Conservation (phyloP, 78 protist species). For the Goniomonas avonlea region DNA sequence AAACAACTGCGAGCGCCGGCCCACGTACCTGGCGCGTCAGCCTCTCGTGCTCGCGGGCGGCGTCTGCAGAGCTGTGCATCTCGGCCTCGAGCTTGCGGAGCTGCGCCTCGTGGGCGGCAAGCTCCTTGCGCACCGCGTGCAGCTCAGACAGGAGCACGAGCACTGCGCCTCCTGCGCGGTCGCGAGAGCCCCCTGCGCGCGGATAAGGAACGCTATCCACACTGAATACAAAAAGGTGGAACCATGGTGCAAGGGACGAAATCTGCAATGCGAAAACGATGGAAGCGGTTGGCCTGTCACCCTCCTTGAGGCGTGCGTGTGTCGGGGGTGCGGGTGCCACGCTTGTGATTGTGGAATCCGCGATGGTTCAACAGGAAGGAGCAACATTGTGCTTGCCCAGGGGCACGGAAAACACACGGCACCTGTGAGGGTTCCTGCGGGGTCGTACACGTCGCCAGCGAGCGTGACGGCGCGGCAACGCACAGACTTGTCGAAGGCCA, state of each 20-base stretch:
- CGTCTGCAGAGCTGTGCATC: too few species aligned
- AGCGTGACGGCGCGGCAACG: constrained; percentile 72
- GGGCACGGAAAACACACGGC: constrained; percentile 36
- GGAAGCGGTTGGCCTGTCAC: too few species aligned
- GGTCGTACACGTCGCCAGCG: constrained; percentile 93
- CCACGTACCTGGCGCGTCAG: too few species aligned
- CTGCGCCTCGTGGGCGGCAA: background rate
- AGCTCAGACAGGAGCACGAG: too few species aligned
- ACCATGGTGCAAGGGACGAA: too few species aligned
- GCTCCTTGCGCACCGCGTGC: background rate
- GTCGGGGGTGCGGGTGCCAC: too few species aligned
- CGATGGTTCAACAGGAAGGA: background rate
- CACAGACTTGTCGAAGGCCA: background rate
- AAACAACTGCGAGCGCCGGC: too few species aligned
- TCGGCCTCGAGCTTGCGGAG: constrained; percentile 14
- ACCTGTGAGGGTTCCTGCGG: constrained; percentile 94
- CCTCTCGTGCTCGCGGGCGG: too few species aligned
- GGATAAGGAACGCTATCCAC: background rate
- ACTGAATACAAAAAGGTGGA: background rate
- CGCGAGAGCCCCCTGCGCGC: background rate
- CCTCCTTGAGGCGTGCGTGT: background rate
- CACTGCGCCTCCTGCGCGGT: background rate
- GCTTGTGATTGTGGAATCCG: too few species aligned
- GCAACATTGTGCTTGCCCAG: background rate
- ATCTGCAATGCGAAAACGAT: background rate